Evolutionary conservation across 306 rosid genomes (phyloP).

Genomic region (Cicer pinnatifidum): DNA sequence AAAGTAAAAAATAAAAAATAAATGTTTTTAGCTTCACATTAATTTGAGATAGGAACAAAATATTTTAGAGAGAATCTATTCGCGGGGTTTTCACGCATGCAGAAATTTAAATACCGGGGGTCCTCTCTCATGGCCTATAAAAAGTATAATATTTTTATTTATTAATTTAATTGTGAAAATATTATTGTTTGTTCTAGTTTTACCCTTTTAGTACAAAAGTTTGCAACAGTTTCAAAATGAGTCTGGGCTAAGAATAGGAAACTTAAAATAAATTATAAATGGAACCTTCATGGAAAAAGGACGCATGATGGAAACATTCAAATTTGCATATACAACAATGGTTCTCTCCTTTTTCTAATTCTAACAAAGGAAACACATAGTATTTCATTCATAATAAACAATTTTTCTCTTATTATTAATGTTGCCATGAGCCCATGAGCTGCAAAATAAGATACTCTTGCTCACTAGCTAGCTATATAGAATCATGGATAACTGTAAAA

Average conservation of each 20-base stretch:
- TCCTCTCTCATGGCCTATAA: not conserved
- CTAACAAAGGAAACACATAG: too few relatives aligned
- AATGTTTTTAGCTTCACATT: constrained; percentile 11
- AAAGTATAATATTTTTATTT: not conserved
- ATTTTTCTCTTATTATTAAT: not conserved
- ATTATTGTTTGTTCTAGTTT: constrained; percentile 7
- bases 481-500: not conserved
- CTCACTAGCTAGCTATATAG: not conserved
- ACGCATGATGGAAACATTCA: not conserved
- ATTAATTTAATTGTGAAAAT: not conserved
- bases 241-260: constrained; percentile 18
- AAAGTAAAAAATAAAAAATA: not conserved
- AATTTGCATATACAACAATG: not conserved
- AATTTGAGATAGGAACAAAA: constrained; percentile 39
- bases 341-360: not conserved
- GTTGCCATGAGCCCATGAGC: not conserved
- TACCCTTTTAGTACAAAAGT: constrained; percentile 11
- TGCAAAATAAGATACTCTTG: not conserved
- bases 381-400: not conserved
- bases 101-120: constrained; percentile 22
- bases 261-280: not conserved
- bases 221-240: constrained; percentile 11
- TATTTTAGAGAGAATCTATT: constrained; percentile 17
- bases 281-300: constrained; percentile 17
- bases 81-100: constrained; percentile 32